These are phyloP conservation scores for Fulvia fulva DNA, from an alignment of 2,329 filamentous ascomycete genomes.

Conservation along the genomic window DNA sequence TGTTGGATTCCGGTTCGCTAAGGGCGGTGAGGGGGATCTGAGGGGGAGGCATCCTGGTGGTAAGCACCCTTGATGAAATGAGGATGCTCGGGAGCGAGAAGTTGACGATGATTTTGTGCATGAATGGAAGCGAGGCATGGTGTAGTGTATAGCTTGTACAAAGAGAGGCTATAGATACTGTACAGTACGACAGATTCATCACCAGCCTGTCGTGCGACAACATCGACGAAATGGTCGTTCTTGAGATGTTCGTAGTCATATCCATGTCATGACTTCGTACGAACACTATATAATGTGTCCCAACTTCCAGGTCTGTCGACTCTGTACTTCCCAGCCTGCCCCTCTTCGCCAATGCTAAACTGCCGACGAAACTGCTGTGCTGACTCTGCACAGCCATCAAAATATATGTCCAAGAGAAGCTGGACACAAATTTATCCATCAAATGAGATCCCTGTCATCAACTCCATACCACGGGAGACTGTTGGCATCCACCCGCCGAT, in stretches of 20 bases:
- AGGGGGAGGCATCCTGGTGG: conserved; percentile 10
- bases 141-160: not conserved
- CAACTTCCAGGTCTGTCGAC: not conserved
- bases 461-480: not conserved
- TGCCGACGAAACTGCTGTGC: not conserved
- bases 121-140: not conserved
- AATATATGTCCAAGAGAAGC: too few relatives aligned
- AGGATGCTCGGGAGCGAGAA: not conserved
- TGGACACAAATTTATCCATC: not conserved
- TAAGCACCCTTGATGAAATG: not conserved
- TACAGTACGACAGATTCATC: not conserved
- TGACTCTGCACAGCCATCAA: not conserved
- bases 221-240: too few relatives aligned
- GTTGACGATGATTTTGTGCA: not conserved
- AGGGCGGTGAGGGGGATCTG: conserved; percentile 48
- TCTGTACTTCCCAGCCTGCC: not conserved
- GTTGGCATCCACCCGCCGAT: not conserved
- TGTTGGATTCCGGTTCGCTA: conserved; percentile 70
- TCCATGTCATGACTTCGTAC: too few relatives aligned
- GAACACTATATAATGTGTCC: too few relatives aligned
- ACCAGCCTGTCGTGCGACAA: too few relatives aligned
- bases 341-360: not conserved
- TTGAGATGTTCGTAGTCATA: too few relatives aligned
- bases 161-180: not conserved
- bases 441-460: not conserved